These are phyloP conservation scores for Rhodotorula sphaerocarpa DNA, from an alignment of 768 basidiomycete genomes.

Conservation along the genomic window DNA sequence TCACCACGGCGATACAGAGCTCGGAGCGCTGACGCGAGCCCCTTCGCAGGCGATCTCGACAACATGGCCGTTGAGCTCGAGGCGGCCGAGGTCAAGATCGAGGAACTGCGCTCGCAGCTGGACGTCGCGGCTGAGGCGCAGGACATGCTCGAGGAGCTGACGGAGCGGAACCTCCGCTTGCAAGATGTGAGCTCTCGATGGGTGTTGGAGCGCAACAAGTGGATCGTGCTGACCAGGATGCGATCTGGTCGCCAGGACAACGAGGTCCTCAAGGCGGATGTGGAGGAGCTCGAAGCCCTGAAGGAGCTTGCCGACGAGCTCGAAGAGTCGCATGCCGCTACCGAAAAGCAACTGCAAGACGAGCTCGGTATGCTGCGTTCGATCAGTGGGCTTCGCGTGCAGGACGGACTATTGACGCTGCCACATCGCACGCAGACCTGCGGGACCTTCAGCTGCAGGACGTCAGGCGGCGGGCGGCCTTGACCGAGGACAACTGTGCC, in stretches of 20 bases:
- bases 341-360: conserved; percentile 79
- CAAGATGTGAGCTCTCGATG: conserved; percentile 72
- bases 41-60: conserved; percentile 43
- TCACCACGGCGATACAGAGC: no score
- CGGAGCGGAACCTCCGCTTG: conserved; percentile 82
- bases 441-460: conserved; percentile 67
- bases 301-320: conserved; percentile 95
- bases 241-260: conserved; percentile 59
- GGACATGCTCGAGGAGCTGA: conserved; percentile 90
- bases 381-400: conserved; percentile 1
- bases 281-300: conserved; percentile 91
- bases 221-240: no score
- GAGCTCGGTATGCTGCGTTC: conserved; percentile 62
- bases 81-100: conserved; percentile 83
- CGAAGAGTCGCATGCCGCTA: conserved; percentile 90
- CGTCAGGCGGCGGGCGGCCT: conserved; percentile 56
- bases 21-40: background rate
- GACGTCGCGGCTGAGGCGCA: conserved; percentile 93
- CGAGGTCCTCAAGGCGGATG: conserved; percentile 90
- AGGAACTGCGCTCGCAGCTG: conserved; percentile 84
- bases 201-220: no score
- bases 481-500: conserved; percentile 66
- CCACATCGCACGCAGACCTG: conserved; percentile 25
- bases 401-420: background rate
- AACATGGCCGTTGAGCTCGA: conserved; percentile 71